Percentiles rank a stretch among this genome's conserved stretches.
Evolutionary conservation across 2,329 filamentous ascomycete genomes (phyloP).

Genomic region (Fusarium pilosicola): DNA sequence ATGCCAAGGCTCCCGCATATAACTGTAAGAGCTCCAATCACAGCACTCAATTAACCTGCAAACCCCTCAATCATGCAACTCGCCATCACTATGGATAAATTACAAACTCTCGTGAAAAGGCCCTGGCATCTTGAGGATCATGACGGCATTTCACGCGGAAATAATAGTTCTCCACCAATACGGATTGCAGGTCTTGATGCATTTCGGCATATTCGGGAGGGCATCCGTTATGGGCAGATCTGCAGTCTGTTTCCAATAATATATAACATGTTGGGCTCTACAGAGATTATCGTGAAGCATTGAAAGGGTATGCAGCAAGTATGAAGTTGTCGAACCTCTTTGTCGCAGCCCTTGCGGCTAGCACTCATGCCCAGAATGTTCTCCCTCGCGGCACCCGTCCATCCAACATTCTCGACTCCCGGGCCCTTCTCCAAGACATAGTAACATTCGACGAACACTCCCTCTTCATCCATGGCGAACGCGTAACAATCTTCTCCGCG

Average conservation of each 20-base stretch:
- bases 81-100: constrained; percentile 33
- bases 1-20: neutral
- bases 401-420: constrained; percentile 37
- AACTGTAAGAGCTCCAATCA: constrained; percentile 24
- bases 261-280: neutral
- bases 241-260: neutral
- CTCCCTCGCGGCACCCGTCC: constrained; percentile 30
- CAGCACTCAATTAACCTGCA: neutral
- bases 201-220: constrained; percentile 18
- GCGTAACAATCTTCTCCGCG: constrained; percentile 76
- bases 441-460: constrained; percentile 80
- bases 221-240: constrained; percentile 1
- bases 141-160: constrained; percentile 11
- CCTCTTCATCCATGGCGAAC: constrained; percentile 74
- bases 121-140: neutral
- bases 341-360: neutral
- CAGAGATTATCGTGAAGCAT: accelerated
- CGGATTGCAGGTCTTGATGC: neutral
- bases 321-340: constrained; percentile 33
- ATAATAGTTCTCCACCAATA: constrained; percentile 33
- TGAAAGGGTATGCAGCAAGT: neutral
- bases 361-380: constrained; percentile 21
- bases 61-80: constrained; percentile 18
- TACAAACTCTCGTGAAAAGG: neutral
- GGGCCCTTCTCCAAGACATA: constrained; percentile 48